phyloP scores from a whole-genome alignment of 805 yeast genomes.

The Lachancea dasiensis region DNA sequence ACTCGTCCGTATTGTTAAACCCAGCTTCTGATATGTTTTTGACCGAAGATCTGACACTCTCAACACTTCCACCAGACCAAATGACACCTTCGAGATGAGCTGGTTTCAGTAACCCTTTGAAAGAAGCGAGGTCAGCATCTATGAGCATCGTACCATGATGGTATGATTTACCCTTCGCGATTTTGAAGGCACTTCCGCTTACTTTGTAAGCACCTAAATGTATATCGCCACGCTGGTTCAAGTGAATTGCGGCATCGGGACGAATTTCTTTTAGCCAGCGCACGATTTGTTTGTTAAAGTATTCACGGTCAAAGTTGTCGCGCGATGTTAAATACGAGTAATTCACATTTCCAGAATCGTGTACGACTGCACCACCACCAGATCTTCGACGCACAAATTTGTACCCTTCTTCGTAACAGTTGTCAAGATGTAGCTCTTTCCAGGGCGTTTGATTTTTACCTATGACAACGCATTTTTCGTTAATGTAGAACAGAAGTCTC shows the following conservation, averaged over 20 bases:
- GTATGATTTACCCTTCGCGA: conserved; percentile 73
- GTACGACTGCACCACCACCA: conserved; percentile 98
- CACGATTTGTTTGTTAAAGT: conserved; percentile 46
- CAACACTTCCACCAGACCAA: conserved; percentile 48
- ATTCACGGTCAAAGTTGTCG: conserved; percentile 53
- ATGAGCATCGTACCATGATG: conserved; percentile 97
- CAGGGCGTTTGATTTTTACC: conserved; percentile 97
- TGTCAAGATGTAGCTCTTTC: conserved; percentile 68
- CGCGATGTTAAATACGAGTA: conserved; percentile 74
- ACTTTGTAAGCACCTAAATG: conserved; percentile 53
- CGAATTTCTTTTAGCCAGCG: conserved; percentile 22
- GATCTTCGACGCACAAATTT: conserved; percentile 74
- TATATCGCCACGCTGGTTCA: conserved; percentile 80
- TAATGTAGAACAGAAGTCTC: conserved; percentile 66
- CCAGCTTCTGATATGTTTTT: conserved; percentile 48
- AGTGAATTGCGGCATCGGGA: conserved; percentile 31
- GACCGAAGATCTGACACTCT: conserved; percentile 78
- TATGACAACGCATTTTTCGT: conserved; percentile 80
- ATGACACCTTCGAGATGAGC: conserved; percentile 40
- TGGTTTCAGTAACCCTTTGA: conserved; percentile 55
- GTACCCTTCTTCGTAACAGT: conserved; percentile 43
- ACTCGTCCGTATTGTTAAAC: conserved; percentile 35
- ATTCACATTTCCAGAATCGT: conserved; percentile 83
- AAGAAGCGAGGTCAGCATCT: conserved; percentile 51
- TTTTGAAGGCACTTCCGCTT: conserved; percentile 89